phyloP scores from a whole-genome alignment of 2,329 filamentous ascomycete species.

The Reticulascus tulasneorum region DNA sequence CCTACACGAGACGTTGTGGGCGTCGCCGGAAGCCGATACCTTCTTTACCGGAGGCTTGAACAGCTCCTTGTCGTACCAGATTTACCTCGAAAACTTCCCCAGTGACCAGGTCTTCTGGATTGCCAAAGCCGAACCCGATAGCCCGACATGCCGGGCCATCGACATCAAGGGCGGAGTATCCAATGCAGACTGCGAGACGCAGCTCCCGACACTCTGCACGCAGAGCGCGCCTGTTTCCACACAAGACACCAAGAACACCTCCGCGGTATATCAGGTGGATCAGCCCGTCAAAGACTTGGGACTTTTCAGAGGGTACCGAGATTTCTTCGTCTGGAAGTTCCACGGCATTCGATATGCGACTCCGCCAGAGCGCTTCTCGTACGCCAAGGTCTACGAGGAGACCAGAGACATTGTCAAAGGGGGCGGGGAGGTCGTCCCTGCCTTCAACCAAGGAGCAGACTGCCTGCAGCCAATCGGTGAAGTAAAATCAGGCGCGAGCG shows the following conservation, averaged over 20 bases:
- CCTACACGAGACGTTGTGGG: too few species aligned
- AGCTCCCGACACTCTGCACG: slow-evolving; percentile 35
- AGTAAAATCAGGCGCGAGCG: too few species aligned
- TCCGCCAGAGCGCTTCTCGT: slow-evolving; percentile 32
- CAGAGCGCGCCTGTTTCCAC: slow-evolving; percentile 32
- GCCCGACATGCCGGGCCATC: too few species aligned
- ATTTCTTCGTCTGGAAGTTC: slow-evolving; percentile 46
- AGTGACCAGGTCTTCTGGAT: too few species aligned
- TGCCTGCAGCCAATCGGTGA: too few species aligned
- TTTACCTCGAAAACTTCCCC: too few species aligned
- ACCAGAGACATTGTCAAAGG: slow-evolving; percentile 19
- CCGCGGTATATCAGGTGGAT: slow-evolving; percentile 31
- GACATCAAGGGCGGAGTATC: slow-evolving; percentile 21
- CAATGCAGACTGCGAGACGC: slow-evolving; percentile 6
- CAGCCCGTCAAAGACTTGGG: slow-evolving; percentile 32
- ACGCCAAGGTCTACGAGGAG: slow-evolving; percentile 30
- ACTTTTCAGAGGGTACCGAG: slow-evolving; percentile 31
- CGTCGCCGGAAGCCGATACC: too few species aligned
- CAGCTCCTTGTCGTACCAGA: too few species aligned
- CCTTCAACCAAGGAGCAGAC: slow-evolving; percentile 29
- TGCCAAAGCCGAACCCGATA: too few species aligned
- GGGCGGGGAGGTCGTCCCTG: slow-evolving; percentile 25
- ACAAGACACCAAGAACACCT: slow-evolving; percentile 27
- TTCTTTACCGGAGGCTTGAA: too few species aligned
- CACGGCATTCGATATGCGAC: slow-evolving; percentile 37